Base-by-base conservation (phyloP, 768 basidiomycete species). In the Lactarius hatsudake region DNA sequence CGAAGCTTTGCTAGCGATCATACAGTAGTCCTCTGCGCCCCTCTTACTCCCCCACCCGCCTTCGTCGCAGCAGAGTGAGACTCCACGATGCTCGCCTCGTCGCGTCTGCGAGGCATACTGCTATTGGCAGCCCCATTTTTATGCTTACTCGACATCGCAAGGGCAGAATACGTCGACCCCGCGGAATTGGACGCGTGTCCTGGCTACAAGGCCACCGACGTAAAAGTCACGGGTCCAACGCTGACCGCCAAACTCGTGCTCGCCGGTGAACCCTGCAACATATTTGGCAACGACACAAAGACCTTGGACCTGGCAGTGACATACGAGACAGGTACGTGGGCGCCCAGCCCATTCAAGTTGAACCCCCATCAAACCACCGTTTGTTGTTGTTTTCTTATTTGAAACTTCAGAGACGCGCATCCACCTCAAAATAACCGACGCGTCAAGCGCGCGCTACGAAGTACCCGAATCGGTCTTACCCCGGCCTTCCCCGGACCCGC, bases 391-490 rank as follows among this genome's bases (percentile, higher is more conserved):
- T 42, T 18, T 7, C 8, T 53, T 53, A 2, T 23, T 23, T 3
- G 36, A 38, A 38, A 10, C 34, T 15, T 26, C 67, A 87, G 86
- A 73, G 6, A 80, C 81, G 34, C 84, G 88, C 28, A 84, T 89
- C 26, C 87, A 88, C 67, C 74, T 89, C 67, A 88, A 88, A 73
- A 85, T 89, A 61, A 81, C 80, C 0, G 87, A 89, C 69, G 73
- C 84, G 0, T 71, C 79, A 0, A 72, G 74, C 8, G 56, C 74
- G 2, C 85, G 87, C 28, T 90, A 86, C 69, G 87, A 89, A 73
- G 85, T 90, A 0, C 88, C 89, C 8, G 83, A 83, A 15, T 81
- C 80, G 0, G 83, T 89, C 30, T 74, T 90, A 51, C 86, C 87
- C 13, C 82, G 86, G 0, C 88, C 88, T 0, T 71, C 75, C 12